Evolutionary conservation across 805 yeast genomes (phyloP).

Genomic region (Spathaspora sp.): DNA sequence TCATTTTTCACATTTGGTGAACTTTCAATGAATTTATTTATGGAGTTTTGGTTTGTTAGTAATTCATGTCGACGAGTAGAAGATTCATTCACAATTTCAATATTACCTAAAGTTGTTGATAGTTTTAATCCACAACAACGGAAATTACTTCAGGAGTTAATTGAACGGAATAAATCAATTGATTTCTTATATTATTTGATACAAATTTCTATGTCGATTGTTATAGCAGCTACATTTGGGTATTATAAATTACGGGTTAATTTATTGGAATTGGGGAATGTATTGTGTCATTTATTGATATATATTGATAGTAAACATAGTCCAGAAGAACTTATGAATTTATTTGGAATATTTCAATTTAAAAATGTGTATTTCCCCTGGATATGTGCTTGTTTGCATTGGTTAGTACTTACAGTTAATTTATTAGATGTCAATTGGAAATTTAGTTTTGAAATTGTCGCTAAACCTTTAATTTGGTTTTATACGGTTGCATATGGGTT

Average conservation of each 20-base stretch:
- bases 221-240: conserved; percentile 15
- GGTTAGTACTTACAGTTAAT: neutral
- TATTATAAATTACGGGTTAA: conserved; percentile 12
- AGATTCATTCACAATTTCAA: conserved; percentile 14
- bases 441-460: neutral
- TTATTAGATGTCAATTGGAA: neutral
- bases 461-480: conserved; percentile 9
- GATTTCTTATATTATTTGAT: conserved; percentile 30
- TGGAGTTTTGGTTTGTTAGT: conserved; percentile 16
- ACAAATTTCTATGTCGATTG: conserved; percentile 21
- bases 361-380: conserved; percentile 10
- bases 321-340: conserved; percentile 20
- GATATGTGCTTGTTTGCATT: conserved; percentile 5
- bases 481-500: conserved; percentile 8
- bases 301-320: conserved; percentile 27
- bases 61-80: conserved; percentile 23
- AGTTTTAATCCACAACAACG: conserved; percentile 15
- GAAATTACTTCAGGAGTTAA: conserved; percentile 9
- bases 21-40: conserved; percentile 18
- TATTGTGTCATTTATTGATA: conserved; percentile 21
- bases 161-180: conserved; percentile 16
- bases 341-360: conserved; percentile 20
- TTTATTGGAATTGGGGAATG: conserved; percentile 18
- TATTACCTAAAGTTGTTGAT: conserved; percentile 19
- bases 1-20: conserved; percentile 31